Base-by-base conservation (phyloP, 345 rosid genomes). In the Gossypium turneri region DNA sequence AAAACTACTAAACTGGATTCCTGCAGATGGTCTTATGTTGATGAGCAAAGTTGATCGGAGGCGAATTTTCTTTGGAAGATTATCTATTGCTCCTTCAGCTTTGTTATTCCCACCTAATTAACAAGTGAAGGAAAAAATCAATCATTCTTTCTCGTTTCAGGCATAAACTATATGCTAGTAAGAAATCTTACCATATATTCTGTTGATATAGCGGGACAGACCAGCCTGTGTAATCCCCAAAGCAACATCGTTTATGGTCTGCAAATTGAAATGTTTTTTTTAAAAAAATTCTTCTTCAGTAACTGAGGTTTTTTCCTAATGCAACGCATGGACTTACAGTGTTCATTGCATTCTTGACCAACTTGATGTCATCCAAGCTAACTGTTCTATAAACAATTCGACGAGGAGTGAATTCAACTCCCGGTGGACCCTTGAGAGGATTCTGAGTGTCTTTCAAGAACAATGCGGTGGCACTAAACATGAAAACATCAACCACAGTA, bases 11-110 rank as follows among this genome's bases (percentile, higher is more conserved):
- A 88, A 91, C 86, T 87, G 89, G 68, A 89, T 86, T 29, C 92
- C 89, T 24, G 78, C 70, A 53, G 73, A 43, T 75, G 90, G 90
- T 78, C 94, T 85, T 63, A 88, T 20, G 77, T 91, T 91, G 50
- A 83, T 65, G 58, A 88, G 83, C 75, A 89, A 66, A 25, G 88
- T 81, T 62, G 90, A 82, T 64, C 87, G 84, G 19, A 89, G 77
- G 71, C 88, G 83, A 38, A 86, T 76, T 13, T 47, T 77, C 67
- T 76, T 80, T 67, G 83, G 84, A 11, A 73, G 75, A 55, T 71
- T 66, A 44, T 69, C 79, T 80, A 53, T 34, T 57, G 66, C 11
- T 9, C 8, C 77, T 65, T 62, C 77, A 83, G 85, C 86, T 45
- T 63, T 70, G 22, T 7, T 67, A 51, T 47, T 43, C 20, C n/a